Evolutionary conservation across 2,329 filamentous ascomycete species (phyloP).

Genomic region (Fusarium annulatum): DNA sequence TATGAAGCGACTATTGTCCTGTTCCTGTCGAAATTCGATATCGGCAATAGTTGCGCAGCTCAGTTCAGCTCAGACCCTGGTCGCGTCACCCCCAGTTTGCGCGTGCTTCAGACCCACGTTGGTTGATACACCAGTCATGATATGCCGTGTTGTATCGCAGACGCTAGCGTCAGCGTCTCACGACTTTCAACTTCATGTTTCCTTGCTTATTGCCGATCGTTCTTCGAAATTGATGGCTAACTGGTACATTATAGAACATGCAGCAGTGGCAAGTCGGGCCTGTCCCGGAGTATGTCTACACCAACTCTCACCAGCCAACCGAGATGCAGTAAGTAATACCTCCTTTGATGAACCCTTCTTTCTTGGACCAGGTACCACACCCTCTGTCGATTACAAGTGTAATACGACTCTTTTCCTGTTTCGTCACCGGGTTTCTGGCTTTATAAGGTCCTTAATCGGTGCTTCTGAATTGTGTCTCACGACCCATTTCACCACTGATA

Average conservation of each 20-base stretch:
- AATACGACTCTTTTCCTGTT: constrained; percentile 33
- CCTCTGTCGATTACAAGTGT: constrained; percentile 29
- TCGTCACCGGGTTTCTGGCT: constrained; percentile 26
- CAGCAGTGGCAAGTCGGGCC: constrained; percentile 72
- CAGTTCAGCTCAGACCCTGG: constrained; percentile 38
- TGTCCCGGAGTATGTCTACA: constrained; percentile 69
- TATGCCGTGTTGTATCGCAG: constrained; percentile 22
- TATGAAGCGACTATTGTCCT: constrained; percentile 1
- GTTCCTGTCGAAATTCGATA: constrained; percentile 15
- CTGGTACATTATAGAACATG: constrained; percentile 59
- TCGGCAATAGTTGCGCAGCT: constrained; percentile 17
- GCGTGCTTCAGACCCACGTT: constrained; percentile 43
- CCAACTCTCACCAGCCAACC: constrained; percentile 64
- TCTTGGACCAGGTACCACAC: constrained; percentile 39
- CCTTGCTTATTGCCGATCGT: constrained; percentile 16
- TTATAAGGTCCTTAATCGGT: background rate
- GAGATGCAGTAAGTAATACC: constrained; percentile 69
- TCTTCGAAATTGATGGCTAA: constrained; percentile 30
- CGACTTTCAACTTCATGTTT: constrained; percentile 19
- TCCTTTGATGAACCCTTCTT: constrained; percentile 53
- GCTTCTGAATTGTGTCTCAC: constrained; percentile 7
- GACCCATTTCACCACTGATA: constrained; percentile 35
- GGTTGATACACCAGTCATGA: constrained; percentile 37
- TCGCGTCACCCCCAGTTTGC: constrained; percentile 42
- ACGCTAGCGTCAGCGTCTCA: constrained; percentile 19